These are phyloP conservation scores for Arctium lappa DNA, from an alignment of 129 eudicot genomes.

Conservation along the genomic window DNA sequence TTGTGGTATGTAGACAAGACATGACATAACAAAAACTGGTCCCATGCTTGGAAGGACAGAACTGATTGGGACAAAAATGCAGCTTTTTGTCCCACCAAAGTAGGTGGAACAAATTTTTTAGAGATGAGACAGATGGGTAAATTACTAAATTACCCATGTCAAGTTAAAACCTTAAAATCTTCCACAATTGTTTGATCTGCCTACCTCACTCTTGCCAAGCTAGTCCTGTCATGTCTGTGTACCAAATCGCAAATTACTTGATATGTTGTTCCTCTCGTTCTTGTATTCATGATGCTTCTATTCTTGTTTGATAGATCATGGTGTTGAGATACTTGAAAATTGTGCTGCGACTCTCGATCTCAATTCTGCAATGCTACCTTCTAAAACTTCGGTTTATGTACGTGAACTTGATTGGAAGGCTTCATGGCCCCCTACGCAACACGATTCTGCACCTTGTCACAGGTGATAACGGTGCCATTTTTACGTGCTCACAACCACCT, in stretches of 20 bases:
- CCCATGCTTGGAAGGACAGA: not conserved
- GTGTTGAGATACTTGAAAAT: slow-evolving; percentile 62
- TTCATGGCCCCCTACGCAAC: slow-evolving; percentile 60
- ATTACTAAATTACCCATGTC: not conserved
- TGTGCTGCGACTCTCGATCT: slow-evolving; percentile 60
- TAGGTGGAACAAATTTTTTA: not conserved
- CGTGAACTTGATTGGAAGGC: slow-evolving; percentile 94
- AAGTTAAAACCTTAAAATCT: no score
- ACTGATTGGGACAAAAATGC: no score
- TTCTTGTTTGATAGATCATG: slow-evolving; percentile 46
- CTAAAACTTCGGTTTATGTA: slow-evolving; percentile 49
- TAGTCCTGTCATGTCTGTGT: no score
- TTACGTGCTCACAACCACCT: slow-evolving; percentile 1
- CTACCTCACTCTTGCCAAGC: not conserved
- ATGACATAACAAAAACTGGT: not conserved
- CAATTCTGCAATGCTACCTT: slow-evolving; percentile 43
- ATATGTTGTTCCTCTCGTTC: not conserved
- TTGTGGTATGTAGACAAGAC: no score
- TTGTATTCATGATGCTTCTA: not conserved
- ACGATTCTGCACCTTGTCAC: slow-evolving; percentile 30
- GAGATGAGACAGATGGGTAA: not conserved
- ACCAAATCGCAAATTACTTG: not conserved
- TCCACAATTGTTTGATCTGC: not conserved
- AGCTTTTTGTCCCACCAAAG: no score
- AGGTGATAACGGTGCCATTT: slow-evolving; percentile 31